Evolutionary conservation across 2,329 filamentous ascomycete species (phyloP).

Genomic region (Monilinia vaccinii-corymbosi): DNA sequence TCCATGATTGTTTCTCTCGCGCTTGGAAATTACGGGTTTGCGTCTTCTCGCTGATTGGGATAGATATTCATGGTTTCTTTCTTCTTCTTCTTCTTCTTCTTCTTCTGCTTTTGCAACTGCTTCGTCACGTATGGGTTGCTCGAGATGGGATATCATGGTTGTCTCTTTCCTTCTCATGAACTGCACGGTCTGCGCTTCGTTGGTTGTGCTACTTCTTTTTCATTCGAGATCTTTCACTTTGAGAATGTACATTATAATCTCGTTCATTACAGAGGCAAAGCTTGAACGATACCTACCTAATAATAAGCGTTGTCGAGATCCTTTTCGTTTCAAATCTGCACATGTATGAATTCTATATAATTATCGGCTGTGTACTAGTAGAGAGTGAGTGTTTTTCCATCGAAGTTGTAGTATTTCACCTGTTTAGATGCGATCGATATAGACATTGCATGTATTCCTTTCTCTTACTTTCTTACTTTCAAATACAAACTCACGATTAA

Average conservation of each 20-base stretch:
- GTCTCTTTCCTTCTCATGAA: neutral
- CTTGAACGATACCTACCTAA: neutral
- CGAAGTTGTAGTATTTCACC: neutral
- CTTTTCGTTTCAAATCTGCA: neutral
- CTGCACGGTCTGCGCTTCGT: neutral
- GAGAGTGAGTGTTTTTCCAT: neutral
- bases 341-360: neutral
- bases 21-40: neutral
- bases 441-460: too few relatives aligned
- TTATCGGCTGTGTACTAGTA: neutral
- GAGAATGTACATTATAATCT: neutral
- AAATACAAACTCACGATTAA: too few relatives aligned
- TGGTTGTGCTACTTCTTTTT: neutral
- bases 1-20: too few relatives aligned
- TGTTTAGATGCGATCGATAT: too few relatives aligned
- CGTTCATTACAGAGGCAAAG: neutral
- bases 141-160: neutral
- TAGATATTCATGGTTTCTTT: neutral
- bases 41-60: neutral
- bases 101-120: neutral
- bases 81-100: neutral
- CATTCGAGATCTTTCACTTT: neutral
- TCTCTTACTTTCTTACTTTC: too few relatives aligned
- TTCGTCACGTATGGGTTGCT: neutral
- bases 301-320: neutral